phyloP scores from a whole-genome alignment of 2,329 filamentous ascomycete species.

The Cercospora sp. region DNA sequence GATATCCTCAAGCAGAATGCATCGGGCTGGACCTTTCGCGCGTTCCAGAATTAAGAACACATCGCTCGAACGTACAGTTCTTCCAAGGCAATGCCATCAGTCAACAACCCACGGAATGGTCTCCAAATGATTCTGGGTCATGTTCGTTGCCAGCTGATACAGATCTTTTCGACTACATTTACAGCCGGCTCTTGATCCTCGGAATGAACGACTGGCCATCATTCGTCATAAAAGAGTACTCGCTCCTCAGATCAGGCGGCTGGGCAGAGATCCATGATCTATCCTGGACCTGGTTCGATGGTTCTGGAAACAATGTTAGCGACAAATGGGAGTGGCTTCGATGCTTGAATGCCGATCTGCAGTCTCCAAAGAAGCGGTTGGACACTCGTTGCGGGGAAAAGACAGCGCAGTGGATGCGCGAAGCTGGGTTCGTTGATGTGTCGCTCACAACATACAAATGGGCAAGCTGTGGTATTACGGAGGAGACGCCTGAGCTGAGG shows the following conservation, averaged over 20 bases:
- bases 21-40: constrained; percentile 39
- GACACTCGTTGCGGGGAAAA: background rate
- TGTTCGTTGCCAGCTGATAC: background rate
- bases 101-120: constrained; percentile 14
- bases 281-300: constrained; percentile 14
- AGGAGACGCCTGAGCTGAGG: constrained; percentile 14
- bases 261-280: constrained; percentile 30
- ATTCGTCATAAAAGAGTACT: constrained; percentile 21
- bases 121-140: background rate
- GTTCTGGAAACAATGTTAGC: constrained; percentile 9
- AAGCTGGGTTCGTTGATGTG: constrained; percentile 14
- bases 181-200: constrained; percentile 25
- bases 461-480: constrained; percentile 15
- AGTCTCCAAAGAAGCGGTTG: background rate
- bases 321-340: constrained; percentile 15
- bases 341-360: background rate
- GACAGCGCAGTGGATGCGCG: background rate
- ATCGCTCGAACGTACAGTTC: constrained; percentile 12
- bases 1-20: constrained; percentile 33
- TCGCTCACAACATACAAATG: constrained; percentile 6
- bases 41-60: constrained; percentile 15
- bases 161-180: constrained; percentile 27
- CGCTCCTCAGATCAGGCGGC: constrained; percentile 26
- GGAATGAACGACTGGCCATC: constrained; percentile 29
- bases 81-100: constrained; percentile 19